Evolutionary conservation across 2,329 filamentous ascomycete genomes (phyloP).

Genomic region (Neonectria punicea): DNA sequence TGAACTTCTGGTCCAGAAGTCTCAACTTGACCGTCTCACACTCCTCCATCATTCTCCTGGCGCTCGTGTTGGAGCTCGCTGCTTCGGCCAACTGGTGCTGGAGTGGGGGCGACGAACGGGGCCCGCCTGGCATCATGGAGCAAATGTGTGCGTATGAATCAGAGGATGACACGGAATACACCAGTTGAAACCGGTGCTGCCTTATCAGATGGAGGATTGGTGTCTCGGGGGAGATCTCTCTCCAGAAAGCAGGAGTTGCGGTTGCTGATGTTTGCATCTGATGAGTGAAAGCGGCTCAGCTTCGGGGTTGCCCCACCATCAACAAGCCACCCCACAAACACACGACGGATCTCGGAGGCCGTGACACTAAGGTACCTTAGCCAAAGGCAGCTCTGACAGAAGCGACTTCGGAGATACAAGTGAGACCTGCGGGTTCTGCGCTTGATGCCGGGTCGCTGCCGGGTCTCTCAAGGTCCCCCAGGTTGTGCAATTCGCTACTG

Average conservation of each 20-base stretch:
- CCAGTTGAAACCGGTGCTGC: background rate
- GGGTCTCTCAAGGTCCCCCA: conserved; percentile 15
- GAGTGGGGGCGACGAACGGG: conserved; percentile 29
- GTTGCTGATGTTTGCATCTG: background rate
- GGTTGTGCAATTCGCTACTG: conserved; percentile 11
- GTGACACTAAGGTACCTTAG: background rate
- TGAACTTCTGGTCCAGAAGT: conserved; percentile 59
- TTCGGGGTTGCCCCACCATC: conserved; percentile 34
- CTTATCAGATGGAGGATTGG: background rate
- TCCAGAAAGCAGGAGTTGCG: background rate
- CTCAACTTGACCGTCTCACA: conserved; percentile 50
- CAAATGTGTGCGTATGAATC: background rate
- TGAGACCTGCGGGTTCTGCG: background rate
- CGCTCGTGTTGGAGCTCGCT: conserved; percentile 38
- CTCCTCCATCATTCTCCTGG: conserved; percentile 57
- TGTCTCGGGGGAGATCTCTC: conserved; percentile 3
- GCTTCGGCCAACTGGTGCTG: conserved; percentile 39
- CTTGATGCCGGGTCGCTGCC: background rate
- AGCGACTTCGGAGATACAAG: conserved; percentile 17
- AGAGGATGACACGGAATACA: background rate
- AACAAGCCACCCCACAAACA: conserved; percentile 41
- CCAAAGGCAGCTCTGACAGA: conserved; percentile 14
- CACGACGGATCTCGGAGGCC: conserved; percentile 22
- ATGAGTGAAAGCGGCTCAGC: conserved; percentile 20
- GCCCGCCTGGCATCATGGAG: conserved; percentile 35